phyloP scores from a whole-genome alignment of 352 stramenopile genomes.

The Phytophthora syringae region DNA sequence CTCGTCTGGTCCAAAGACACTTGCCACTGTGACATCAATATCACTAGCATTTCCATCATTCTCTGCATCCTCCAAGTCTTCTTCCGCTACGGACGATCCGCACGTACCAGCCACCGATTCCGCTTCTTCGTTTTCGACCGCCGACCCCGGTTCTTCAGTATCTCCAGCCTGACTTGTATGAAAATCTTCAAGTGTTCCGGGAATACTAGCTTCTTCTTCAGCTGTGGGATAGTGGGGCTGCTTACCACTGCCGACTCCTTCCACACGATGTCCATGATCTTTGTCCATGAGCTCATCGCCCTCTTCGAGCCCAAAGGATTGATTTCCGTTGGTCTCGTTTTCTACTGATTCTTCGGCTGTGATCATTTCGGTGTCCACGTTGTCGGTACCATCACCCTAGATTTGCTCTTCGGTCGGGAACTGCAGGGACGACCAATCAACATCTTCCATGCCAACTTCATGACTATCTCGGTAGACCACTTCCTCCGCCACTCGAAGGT shows the following conservation, averaged over 20 bases:
- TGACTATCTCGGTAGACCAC: conserved; percentile 14
- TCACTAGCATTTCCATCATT: neutral
- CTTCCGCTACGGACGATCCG: neutral
- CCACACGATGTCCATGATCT: neutral
- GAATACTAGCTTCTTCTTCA: too few species aligned
- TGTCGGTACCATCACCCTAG: neutral
- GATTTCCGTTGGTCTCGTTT: neutral
- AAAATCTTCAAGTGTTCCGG: too few species aligned
- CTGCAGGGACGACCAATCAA: conserved; percentile 4
- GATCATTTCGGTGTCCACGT: conserved; percentile 7
- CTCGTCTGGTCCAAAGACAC: conserved; percentile 1
- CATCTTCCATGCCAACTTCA: neutral
- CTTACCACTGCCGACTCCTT: neutral
- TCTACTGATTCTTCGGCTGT: conserved; percentile 1
- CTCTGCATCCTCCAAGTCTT: conserved; percentile 1
- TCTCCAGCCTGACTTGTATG: too few species aligned
- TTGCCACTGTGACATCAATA: neutral
- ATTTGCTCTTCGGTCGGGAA: conserved; percentile 2
- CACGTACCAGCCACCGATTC: neutral
- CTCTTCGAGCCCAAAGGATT: neutral
- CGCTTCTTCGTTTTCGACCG: neutral
- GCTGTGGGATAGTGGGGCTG: too few species aligned
- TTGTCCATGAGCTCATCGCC: neutral
- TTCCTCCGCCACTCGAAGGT: conserved; percentile 6
- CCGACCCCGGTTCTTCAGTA: neutral